These are phyloP conservation scores for Acacia confusa DNA, from an alignment of 306 rosid species.

Conservation along the genomic window DNA sequence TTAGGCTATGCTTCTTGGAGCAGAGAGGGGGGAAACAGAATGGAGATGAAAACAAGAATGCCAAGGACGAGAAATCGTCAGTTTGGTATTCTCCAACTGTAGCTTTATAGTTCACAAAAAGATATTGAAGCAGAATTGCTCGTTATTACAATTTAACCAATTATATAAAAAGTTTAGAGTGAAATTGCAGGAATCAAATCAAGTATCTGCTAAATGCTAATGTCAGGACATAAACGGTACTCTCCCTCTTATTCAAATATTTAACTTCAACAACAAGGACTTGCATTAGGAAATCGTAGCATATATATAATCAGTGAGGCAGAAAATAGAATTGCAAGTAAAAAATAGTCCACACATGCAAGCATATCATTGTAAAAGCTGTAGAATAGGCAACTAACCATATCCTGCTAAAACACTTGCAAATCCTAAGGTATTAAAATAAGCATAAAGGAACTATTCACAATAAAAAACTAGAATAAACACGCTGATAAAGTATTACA, in stretches of 20 bases:
- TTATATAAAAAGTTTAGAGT: neutral
- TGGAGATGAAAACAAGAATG: neutral
- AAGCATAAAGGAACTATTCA: neutral
- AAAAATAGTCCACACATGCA: neutral
- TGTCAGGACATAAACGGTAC: neutral
- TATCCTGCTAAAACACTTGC: constrained; percentile 19
- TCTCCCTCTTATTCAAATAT: constrained; percentile 6
- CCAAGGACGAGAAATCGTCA: constrained; percentile 1
- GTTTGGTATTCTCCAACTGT: neutral
- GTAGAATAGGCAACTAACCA: constrained; percentile 13
- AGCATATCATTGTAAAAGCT: neutral
- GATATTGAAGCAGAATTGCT: neutral
- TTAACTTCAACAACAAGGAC: neutral
- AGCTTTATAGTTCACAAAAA: neutral
- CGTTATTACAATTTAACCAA: neutral
- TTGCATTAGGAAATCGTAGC: neutral
- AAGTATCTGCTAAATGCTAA: neutral
- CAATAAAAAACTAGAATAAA: neutral
- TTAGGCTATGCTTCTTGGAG: neutral
- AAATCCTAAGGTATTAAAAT: neutral
- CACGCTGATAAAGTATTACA: neutral
- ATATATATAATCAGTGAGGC: neutral
- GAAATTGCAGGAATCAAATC: neutral
- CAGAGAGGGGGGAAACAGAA: neutral
- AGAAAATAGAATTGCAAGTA: neutral